Conservation (phyloP, 352 stramenopile genomes). For the Globisporangium canariense region DNA sequence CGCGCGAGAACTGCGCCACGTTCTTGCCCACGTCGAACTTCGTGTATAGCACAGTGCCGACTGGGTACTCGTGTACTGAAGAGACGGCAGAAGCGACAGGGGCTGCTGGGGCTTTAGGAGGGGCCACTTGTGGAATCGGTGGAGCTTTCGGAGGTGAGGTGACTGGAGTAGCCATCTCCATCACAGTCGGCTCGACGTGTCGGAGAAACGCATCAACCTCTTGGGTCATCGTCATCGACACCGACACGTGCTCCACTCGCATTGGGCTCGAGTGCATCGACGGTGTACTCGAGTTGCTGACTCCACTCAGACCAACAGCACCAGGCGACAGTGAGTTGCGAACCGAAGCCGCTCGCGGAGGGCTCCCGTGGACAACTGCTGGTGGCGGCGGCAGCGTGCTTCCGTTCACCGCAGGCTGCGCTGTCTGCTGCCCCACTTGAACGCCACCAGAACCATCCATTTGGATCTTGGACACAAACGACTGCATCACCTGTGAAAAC, state of each 20-base stretch:
- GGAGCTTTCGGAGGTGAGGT: conserved; percentile 2
- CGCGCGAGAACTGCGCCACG: conserved; percentile 40
- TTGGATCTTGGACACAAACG: conserved; percentile 17
- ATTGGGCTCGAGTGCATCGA: conserved; percentile 10
- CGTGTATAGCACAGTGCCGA: conserved; percentile 36
- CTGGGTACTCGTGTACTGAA: conserved; percentile 26
- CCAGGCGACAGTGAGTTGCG: conserved; percentile 6
- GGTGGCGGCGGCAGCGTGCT: neutral
- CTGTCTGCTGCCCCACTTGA: neutral
- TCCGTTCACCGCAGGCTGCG: neutral
- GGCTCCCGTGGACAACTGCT: neutral
- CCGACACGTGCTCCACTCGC: conserved; percentile 3
- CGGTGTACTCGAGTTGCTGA: neutral
- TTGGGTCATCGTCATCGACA: conserved; percentile 11
- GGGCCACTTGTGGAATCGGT: neutral
- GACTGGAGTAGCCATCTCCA: neutral
- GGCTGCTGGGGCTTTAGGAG: neutral
- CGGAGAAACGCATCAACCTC: conserved; percentile 14
- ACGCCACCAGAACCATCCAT: neutral
- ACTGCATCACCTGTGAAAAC: conserved; percentile 18
- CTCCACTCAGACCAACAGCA: neutral
- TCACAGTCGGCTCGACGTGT: conserved; percentile 2
- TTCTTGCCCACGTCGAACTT: conserved; percentile 37
- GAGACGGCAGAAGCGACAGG: neutral
- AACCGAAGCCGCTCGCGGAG: neutral